These are phyloP conservation scores for Calonectria pseudoturangicola DNA, from an alignment of 2,329 filamentous ascomycete genomes.

Conservation along the genomic window DNA sequence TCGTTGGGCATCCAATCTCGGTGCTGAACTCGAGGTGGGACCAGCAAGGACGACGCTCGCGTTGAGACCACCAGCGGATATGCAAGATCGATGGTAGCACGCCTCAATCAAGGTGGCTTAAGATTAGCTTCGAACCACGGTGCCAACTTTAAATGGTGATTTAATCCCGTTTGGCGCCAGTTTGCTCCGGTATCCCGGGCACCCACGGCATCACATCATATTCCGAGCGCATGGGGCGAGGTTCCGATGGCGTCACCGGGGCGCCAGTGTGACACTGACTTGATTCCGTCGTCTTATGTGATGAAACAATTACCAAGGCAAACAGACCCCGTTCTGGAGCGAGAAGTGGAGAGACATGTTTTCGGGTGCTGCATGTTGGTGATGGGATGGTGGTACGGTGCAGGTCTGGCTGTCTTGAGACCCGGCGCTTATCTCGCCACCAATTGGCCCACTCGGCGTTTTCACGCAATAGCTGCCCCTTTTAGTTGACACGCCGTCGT, in stretches of 20 bases:
- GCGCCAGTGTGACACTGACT: not conserved
- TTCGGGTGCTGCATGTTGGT: constrained; percentile 2
- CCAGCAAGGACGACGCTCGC: not conserved
- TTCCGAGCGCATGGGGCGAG: not conserved
- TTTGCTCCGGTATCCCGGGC: not conserved
- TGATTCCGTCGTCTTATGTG: not conserved
- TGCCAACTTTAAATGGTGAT: constrained; percentile 21
- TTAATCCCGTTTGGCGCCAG: not conserved
- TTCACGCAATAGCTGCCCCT: constrained; percentile 9
- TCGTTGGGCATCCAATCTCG: not conserved
- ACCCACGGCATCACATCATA: not conserved
- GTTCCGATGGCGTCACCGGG: not conserved
- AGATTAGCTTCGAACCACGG: constrained; percentile 3
- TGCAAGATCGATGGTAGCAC: constrained; percentile 12
- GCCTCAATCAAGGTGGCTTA: not conserved
- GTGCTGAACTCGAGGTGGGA: constrained; percentile 2
- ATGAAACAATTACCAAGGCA: not conserved
- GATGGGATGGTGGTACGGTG: not conserved
- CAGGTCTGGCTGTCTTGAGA: not conserved
- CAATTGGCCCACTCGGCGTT: not conserved
- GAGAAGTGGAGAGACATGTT: not conserved
- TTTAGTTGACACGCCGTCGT: constrained; percentile 5
- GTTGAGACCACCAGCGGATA: constrained; percentile 1
- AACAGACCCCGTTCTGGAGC: not conserved
- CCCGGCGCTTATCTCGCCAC: constrained; percentile 1